Evolutionary conservation across 768 basidiomycete genomes (phyloP).

Genomic region (Mycena alexandri): DNA sequence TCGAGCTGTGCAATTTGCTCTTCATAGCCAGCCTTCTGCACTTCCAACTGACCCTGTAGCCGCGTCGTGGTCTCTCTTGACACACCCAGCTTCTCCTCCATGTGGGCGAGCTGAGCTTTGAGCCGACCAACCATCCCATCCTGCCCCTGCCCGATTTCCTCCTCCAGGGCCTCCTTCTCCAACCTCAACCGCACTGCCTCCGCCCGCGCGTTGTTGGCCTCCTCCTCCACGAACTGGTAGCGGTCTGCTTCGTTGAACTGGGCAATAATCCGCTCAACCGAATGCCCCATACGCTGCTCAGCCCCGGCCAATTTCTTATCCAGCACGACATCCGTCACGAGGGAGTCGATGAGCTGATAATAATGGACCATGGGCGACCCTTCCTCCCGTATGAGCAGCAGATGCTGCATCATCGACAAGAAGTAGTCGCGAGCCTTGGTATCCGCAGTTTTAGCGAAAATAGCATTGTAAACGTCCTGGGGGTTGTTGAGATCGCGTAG

Average conservation of each 20-base stretch:
- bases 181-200: constrained; percentile 74
- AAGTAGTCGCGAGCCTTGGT: constrained; percentile 88
- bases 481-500: constrained; percentile 84
- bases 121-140: constrained; percentile 89
- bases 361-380: constrained; percentile 87
- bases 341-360: constrained; percentile 90
- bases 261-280: constrained; percentile 89
- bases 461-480: constrained; percentile 88
- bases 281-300: constrained; percentile 87
- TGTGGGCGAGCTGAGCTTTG: constrained; percentile 73
- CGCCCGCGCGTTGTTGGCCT: constrained; percentile 76
- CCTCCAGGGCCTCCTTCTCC: constrained; percentile 87
- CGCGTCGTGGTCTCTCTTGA: constrained; percentile 84
- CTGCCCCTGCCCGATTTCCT: constrained; percentile 82
- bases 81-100: constrained; percentile 83
- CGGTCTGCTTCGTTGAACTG: constrained; percentile 93
- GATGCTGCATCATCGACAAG: constrained; percentile 93
- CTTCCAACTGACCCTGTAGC: constrained; percentile 81
- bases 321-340: constrained; percentile 92
- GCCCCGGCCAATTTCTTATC: constrained; percentile 91
- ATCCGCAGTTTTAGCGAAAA: constrained; percentile 81
- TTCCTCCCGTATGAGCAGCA: constrained; percentile 91
- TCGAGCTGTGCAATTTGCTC: constrained; percentile 91
- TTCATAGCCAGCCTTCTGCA: constrained; percentile 84
- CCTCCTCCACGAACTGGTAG: constrained; percentile 81